Base-by-base conservation (phyloP, 441 rosid species). In the Jatropha podagrica region DNA sequence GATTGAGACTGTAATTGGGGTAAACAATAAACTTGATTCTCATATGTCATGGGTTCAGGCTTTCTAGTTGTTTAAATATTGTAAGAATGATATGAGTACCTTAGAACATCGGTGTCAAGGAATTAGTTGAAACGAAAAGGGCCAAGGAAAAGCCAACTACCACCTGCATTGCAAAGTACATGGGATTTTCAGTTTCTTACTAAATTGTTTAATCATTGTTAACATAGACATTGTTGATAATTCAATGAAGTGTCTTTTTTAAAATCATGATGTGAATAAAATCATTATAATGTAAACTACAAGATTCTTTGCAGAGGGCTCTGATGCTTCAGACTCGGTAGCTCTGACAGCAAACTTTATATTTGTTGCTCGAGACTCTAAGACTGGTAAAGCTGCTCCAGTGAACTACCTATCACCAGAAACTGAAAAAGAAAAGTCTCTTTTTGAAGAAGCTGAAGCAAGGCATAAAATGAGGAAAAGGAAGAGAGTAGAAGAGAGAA, bases 331-430 rank as follows among this genome's bases (percentile, higher is more conserved):
- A 7, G 85, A 88, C 76, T 79, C 91, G 0, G 84, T 88, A 48
- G 97, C 86, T 61, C 72, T 91, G 65, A 86, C 91, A 65, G 97
- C 95, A 68, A 88, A 93, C 84, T 90, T 95, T 81, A 89, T 88
- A 71, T 91, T 93, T 65, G 94, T 95, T 79, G 99, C 95, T 13
- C 91, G 96, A 60, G 98, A 91, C 81, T 90, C 92, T 6, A 82
- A 81, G 81, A 90, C 90, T 3, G 89, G 94, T 63, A 91, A 95
- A 74, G 91, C 92, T 77, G 90, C 94, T 59, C 88, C 86, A 14
- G 89, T 87, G 56, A 91, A 91, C 77, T 87, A 86, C 44, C 86
- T 95, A 44, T 85, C 86, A 72, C 93, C 92, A 13, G 89, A 89
- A 80, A 90, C 91, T 38, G 87, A 90, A 67, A 63, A 7, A 8